A percentile compares a stretch with the other conserved stretches of the same genome.
phyloP scores from a whole-genome alignment of 202 grass and related monocot genomes.

The Carex arenaria region DNA sequence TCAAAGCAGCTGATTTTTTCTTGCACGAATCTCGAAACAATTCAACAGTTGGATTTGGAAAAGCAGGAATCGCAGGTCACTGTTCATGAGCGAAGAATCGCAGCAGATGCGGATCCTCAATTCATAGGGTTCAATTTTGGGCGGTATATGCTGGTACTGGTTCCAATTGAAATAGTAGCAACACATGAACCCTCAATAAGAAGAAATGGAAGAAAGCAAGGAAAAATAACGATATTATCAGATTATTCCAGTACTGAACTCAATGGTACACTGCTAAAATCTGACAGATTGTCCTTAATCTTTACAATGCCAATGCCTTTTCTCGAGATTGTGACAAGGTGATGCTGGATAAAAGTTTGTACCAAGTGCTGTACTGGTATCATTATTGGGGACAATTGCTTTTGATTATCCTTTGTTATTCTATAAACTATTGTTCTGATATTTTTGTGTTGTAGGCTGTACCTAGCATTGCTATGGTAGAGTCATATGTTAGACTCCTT shows the following conservation, averaged over 20 bases:
- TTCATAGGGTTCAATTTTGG: background rate
- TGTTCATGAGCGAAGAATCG: too few relatives aligned
- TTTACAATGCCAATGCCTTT: too few relatives aligned
- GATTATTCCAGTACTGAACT: background rate
- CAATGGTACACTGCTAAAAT: background rate
- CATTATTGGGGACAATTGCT: background rate
- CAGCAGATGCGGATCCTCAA: too few relatives aligned
- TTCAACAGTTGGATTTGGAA: too few relatives aligned
- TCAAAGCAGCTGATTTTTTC: too few relatives aligned
- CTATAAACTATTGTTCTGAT: background rate
- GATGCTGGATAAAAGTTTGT: background rate
- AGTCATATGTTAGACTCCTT: slow-evolving; percentile 93
- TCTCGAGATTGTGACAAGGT: background rate
- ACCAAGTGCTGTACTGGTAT: background rate
- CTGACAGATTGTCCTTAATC: background rate
- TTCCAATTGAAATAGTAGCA: background rate
- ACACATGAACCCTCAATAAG: background rate
- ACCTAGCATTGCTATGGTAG: slow-evolving; percentile 96
- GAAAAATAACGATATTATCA: background rate
- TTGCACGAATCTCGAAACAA: too few relatives aligned
- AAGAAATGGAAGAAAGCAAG: background rate
- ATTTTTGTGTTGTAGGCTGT: slow-evolving; percentile 50
- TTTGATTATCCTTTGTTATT: background rate
- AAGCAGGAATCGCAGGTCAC: too few relatives aligned
- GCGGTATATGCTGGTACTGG: background rate